Evolutionary conservation across 495 filamentous ascomycete genomes (phyloP).

Genomic region (Trichoderma erinaceum): DNA sequence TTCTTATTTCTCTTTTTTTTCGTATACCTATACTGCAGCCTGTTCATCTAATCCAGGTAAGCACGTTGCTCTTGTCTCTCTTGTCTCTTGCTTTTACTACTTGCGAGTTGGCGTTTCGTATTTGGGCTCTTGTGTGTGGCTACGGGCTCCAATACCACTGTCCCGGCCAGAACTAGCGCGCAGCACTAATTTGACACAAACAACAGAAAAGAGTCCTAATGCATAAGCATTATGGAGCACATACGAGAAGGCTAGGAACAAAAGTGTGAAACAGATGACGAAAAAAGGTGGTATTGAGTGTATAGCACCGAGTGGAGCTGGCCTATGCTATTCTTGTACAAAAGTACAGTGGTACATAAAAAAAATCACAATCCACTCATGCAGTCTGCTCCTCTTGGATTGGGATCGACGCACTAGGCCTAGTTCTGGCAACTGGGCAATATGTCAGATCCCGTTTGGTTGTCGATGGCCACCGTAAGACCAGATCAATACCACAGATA

Average conservation of each 20-base stretch:
- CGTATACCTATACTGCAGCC: background rate
- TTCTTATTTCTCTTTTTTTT: background rate
- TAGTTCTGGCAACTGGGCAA: constrained; percentile 7
- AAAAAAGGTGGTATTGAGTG: background rate
- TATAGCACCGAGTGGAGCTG: background rate
- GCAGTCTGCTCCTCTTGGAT: constrained; percentile 10
- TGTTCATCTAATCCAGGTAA: background rate
- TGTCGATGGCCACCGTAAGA: background rate
- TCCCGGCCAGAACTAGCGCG: constrained; percentile 1
- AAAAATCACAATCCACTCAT: constrained; percentile 1
- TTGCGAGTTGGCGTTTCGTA: background rate
- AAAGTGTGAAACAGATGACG: constrained; percentile 10
- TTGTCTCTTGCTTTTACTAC: background rate
- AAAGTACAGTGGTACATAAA: background rate
- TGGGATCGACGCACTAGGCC: constrained; percentile 10
- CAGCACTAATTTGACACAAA: background rate
- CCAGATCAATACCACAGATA: background rate
- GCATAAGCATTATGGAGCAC: constrained; percentile 12
- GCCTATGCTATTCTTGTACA: constrained; percentile 1
- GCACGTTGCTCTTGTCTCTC: background rate
- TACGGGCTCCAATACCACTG: background rate
- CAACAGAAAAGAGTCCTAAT: background rate
- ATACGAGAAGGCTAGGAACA: background rate
- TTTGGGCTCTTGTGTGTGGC: constrained; percentile 8
- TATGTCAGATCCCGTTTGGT: constrained; percentile 4